These are phyloP conservation scores for Mycotypha africana DNA, from an alignment of 371 early-diverging fungal species.

Conservation along the genomic window DNA sequence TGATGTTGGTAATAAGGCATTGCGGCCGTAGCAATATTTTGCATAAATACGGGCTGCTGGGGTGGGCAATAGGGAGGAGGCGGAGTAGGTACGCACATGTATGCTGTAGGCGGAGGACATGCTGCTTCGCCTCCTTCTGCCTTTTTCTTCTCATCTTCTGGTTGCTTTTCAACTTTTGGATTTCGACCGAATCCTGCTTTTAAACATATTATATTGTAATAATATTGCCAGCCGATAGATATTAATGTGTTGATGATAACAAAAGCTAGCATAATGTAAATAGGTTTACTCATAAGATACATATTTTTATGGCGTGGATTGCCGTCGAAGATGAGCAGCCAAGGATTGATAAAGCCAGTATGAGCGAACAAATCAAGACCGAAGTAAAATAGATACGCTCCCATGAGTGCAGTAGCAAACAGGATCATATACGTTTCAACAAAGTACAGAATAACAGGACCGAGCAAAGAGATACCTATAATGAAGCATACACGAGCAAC, in stretches of 20 bases:
- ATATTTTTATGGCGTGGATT: conserved; percentile 29
- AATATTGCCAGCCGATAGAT: conserved; percentile 35
- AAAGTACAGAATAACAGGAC: conserved; percentile 25
- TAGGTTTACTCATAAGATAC: conserved; percentile 29
- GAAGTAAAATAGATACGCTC: conserved; percentile 42
- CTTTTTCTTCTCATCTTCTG: conserved; percentile 4
- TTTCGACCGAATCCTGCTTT: conserved; percentile 24
- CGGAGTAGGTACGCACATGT: conserved; percentile 8
- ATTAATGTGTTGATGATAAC: conserved; percentile 22
- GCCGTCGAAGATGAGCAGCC: conserved; percentile 35
- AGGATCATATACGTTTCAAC: conserved; percentile 33
- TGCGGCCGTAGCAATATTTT: conserved; percentile 10
- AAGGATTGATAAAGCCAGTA: conserved; percentile 47
- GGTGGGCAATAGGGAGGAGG: conserved; percentile 8
- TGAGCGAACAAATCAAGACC: conserved; percentile 51
- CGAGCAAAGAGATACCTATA: conserved; percentile 27
- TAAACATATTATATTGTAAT: conserved; percentile 25
- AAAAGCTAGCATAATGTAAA: conserved; percentile 37
- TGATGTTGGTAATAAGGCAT: too few species aligned
- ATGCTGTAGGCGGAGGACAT: background rate
- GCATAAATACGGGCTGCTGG: conserved; percentile 15
- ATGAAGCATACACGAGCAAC: conserved; percentile 43
- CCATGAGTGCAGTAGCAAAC: conserved; percentile 38
- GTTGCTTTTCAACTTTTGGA: background rate
- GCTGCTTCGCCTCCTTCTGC: conserved; percentile 3